Base-by-base conservation (phyloP, 345 rosid genomes). In the Moringa oleifera region DNA sequence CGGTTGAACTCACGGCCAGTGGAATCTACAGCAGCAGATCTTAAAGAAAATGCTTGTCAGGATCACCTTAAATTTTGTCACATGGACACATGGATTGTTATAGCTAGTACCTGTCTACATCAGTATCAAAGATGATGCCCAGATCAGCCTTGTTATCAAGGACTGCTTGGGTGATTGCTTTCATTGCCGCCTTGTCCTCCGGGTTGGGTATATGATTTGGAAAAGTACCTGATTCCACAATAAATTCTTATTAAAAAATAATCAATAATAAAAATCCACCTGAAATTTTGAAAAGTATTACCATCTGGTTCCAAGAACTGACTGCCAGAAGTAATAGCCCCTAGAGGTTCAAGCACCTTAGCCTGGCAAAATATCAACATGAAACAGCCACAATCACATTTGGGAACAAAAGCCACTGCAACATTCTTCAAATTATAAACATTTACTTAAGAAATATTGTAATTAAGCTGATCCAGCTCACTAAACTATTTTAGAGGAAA, bases 21-120 rank as follows among this genome's bases (percentile, higher is more conserved):
- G 59, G 96, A 85, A 79, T 94, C 99, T 79, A 94, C 99, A 63
- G 96, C 99, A 76, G 99, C 99, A 78, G 99, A 94, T 82, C 99
- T 91, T 63, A 24, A 64, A 19, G 22, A 72, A 70, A 33, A 60
- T 52, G 47, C 20, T 60, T 53, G 45, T 51, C 4, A 59, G 51
- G 41, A 72, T 72, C 7, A 7, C 41, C 45, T 5, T 56, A 7
- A 63, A 61, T 25, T 31, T 62, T n/a, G 49, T 22, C 46, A 23
- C 20, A 31, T 55, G 46, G 6, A 33, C 53, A 65, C 19, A 70
- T 23, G 49, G 17, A 50, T 47, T 63, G 70, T 2, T 25, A 62
- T 21, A 37, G 58, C 18, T 13, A 61, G 31, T 68, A 94, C 99
- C 97, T 87, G 79, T 88, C 99, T 63, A 94, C 99, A 68, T 94